A percentile compares a stretch with the other conserved stretches of the same genome.
Conservation (phyloP, 164 flowering plant genomes). For the Akebia trifoliata region DNA sequence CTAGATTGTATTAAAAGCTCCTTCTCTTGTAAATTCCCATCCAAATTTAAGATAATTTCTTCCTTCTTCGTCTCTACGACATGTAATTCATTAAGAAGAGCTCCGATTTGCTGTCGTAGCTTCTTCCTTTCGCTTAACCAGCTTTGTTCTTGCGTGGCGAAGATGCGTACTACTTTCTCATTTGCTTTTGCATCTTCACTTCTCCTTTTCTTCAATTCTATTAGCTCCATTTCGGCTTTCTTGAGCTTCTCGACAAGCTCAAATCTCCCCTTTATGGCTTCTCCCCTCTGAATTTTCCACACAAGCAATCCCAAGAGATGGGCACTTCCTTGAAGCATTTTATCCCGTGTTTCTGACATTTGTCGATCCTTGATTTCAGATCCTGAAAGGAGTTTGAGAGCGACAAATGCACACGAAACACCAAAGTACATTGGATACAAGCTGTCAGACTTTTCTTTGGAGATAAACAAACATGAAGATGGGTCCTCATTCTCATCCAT, state of each 20-base stretch:
- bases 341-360: constrained; percentile 39
- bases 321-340: constrained; percentile 70
- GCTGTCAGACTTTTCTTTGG: constrained; percentile 40
- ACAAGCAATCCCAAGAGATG: constrained; percentile 69
- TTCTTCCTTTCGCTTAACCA: constrained; percentile 75
- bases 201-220: constrained; percentile 57
- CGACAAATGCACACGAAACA: constrained; percentile 76
- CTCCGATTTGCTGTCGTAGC: constrained; percentile 60
- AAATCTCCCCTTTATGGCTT: constrained; percentile 16
- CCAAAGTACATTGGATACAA: constrained; percentile 72
- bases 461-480: constrained; percentile 18
- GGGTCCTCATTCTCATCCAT: constrained; percentile 48
- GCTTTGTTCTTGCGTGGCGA: constrained; percentile 72
- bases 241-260: constrained; percentile 49
- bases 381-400: constrained; percentile 42
- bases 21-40: constrained; percentile 40
- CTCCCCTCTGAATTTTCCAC: constrained; percentile 58
- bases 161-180: constrained; percentile 83
- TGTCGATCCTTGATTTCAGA: constrained; percentile 29
- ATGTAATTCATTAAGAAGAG: constrained; percentile 47
- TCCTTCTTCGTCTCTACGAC: constrained; percentile 41
- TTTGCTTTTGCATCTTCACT: constrained; percentile 89
- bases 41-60: constrained; percentile 41
- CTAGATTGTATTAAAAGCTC: constrained; percentile 43
- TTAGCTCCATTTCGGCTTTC: constrained; percentile 49